A percentile compares a stretch with the other conserved stretches of the same genome.
phyloP scores from a whole-genome alignment of 176 grass and related monocot species.

The Aegilops bicornis region DNA sequence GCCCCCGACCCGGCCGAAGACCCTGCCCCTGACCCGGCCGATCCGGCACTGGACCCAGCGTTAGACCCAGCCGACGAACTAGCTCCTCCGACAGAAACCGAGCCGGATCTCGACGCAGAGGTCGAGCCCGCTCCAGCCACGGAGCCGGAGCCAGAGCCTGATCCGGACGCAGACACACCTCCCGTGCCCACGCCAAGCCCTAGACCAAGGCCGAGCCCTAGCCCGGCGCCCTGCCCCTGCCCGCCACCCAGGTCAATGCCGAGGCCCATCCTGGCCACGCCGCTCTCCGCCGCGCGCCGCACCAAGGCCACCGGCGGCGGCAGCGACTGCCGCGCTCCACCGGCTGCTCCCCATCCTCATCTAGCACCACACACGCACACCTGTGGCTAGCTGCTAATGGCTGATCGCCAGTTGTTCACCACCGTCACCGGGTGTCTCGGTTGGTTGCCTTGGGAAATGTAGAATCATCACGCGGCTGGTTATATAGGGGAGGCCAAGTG shows the following conservation, averaged over 20 bases:
- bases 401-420: neutral
- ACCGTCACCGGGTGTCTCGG: neutral
- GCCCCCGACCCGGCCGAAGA: slow-evolving; percentile 46
- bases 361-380: neutral
- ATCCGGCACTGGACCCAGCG: slow-evolving; percentile 32
- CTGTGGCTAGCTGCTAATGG: neutral
- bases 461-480: neutral
- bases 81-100: slow-evolving; percentile 30
- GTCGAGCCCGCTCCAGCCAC: slow-evolving; percentile 26
- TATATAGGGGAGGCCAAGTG: neutral
- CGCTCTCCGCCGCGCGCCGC: slow-evolving; percentile 14
- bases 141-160: slow-evolving; percentile 2
- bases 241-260: slow-evolving; percentile 23
- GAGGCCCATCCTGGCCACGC: slow-evolving; percentile 47
- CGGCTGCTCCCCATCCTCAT: slow-evolving; percentile 23
- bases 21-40: slow-evolving; percentile 18
- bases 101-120: slow-evolving; percentile 37
- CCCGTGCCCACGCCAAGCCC: slow-evolving; percentile 15
- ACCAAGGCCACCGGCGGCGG: slow-evolving; percentile 10
- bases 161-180: slow-evolving; percentile 35
- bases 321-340: neutral
- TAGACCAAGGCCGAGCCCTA: slow-evolving; percentile 28
- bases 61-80: slow-evolving; percentile 41
- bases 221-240: slow-evolving; percentile 18
- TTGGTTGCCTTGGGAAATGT: neutral